phyloP scores from a whole-genome alignment of 2,329 filamentous ascomycete genomes.

The Aspergillus nomiae region DNA sequence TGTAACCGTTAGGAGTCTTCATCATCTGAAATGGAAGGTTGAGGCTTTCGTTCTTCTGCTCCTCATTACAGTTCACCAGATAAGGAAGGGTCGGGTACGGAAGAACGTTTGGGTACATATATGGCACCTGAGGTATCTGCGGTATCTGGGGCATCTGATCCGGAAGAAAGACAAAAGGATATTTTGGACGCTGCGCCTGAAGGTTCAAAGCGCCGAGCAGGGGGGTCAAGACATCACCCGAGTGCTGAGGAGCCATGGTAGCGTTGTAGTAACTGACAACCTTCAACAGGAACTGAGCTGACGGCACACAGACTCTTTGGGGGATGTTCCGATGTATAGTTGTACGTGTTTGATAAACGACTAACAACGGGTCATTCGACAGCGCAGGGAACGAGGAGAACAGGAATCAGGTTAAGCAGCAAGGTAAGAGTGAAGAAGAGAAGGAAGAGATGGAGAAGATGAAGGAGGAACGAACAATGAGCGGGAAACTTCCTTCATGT shows the following conservation, averaged over 20 bases:
- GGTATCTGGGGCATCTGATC: conserved; percentile 30
- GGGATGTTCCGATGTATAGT: not conserved
- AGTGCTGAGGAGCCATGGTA: conserved; percentile 20
- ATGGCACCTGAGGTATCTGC: conserved; percentile 37
- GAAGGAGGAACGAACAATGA: not conserved
- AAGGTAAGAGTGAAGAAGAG: not conserved
- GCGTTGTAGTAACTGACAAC: not conserved
- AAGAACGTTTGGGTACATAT: conserved; percentile 41
- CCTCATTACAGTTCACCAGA: conserved; percentile 40
- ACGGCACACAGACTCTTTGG: not conserved
- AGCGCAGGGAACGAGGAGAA: not conserved
- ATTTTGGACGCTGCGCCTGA: conserved; percentile 31
- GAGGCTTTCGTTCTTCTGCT: conserved; percentile 56
- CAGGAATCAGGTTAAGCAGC: not conserved
- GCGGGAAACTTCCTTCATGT: not conserved
- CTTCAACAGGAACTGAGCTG: not conserved
- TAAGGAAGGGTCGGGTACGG: conserved; percentile 38
- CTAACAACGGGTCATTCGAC: not conserved
- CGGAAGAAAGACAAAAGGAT: conserved; percentile 27
- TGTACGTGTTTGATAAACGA: not conserved
- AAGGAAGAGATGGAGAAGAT: conserved; percentile 3
- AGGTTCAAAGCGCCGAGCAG: conserved; percentile 29
- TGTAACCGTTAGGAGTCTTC: conserved; percentile 48
- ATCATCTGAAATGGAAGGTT: conserved; percentile 44
- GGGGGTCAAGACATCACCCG: conserved; percentile 20